Conservation (phyloP, 106 monocot genomes). For the Agapanthus africanus region DNA sequence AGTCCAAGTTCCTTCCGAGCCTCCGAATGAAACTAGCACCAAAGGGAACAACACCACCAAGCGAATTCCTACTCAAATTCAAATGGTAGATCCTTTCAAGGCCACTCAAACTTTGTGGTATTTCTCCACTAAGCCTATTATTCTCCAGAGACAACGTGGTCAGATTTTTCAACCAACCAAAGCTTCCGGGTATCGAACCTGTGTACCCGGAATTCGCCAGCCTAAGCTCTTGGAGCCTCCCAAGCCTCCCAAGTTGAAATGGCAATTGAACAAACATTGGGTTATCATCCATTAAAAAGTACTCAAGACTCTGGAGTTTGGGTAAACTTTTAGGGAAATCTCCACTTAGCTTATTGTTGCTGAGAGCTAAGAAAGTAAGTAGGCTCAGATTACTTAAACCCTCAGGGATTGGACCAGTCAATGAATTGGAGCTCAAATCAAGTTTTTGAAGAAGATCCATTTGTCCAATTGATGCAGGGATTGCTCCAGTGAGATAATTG, state of each 20-base stretch:
- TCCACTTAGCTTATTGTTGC: slow-evolving; percentile 60
- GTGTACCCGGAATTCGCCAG: slow-evolving; percentile 72
- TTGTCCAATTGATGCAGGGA: slow-evolving; percentile 53
- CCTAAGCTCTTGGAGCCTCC: slow-evolving; percentile 67
- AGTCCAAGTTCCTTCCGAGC: slow-evolving; percentile 74
- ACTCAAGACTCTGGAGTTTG: slow-evolving; percentile 69
- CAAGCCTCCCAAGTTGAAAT: slow-evolving; percentile 45
- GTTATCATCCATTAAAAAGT: slow-evolving; percentile 74
- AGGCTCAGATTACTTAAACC: slow-evolving; percentile 24
- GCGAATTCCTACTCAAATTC: slow-evolving; percentile 75
- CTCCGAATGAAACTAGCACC: slow-evolving; percentile 41
- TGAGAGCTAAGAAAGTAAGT: slow-evolving; percentile 61
- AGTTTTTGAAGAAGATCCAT: slow-evolving; percentile 72
- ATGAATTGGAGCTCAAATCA: slow-evolving; percentile 73
- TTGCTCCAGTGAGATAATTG: slow-evolving; percentile 53
- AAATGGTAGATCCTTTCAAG: slow-evolving; percentile 67
- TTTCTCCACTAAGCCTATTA: slow-evolving; percentile 55
- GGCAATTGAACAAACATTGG: slow-evolving; percentile 57
- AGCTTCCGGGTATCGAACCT: slow-evolving; percentile 59
- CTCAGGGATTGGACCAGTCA: slow-evolving; percentile 50
- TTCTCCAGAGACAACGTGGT: slow-evolving; percentile 76
- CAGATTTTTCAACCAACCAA: slow-evolving; percentile 45
- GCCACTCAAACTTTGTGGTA: slow-evolving; percentile 38
- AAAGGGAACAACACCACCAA: slow-evolving; percentile 69
- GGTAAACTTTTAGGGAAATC: slow-evolving; percentile 35